Base-by-base conservation (phyloP, 2,329 filamentous ascomycete species). In the Fusarium sp. region DNA sequence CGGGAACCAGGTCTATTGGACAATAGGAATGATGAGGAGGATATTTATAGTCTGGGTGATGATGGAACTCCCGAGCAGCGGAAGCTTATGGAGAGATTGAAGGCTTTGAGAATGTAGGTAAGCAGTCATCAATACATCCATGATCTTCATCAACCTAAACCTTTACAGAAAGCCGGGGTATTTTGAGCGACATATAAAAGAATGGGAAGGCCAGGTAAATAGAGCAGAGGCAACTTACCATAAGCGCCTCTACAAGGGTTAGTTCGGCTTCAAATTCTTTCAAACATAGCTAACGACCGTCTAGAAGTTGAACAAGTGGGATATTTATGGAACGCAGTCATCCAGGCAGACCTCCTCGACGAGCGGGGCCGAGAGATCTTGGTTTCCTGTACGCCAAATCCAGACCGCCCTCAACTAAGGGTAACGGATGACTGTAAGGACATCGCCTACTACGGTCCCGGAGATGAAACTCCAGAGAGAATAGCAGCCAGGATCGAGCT, bases 201-300 rank as follows among this genome's bases (percentile, higher is more conserved):
- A 52, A 11, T 52, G 49, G 49, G 49, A 52, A 31, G 39, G 49
- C 20, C 33, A 52, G 20, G 12, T 52, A n/a, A 52, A 42, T 16
- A 52, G 18, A 6, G n/a, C 26, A 31, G 49, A 39, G 8, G 49
- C 49, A 2, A 41, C 6, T 5, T 52, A 52, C 3, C 49, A 52
- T 2, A 52, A 42, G 1, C 49, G 37, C 13, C 26, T 52, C 2
- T 52, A 52, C 4, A 42, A 16, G 5, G 48, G 48, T 52, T 8
- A 31, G 37, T 18, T 8, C 8, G 3, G 3, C 16, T 10, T 3
- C 8, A 16, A 9, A 3, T 7, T 7, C 18, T 16, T 6, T 4
- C 7, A 2, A 18, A 9, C 20, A 28, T 16, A n/a, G 21, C 20
- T 5, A 3, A 29, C 5, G 3, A 3, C 8, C 8, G 1, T 5